Conservation (phyloP, 768 basidiomycete genomes). For the Chalciporus piperatus region DNA sequence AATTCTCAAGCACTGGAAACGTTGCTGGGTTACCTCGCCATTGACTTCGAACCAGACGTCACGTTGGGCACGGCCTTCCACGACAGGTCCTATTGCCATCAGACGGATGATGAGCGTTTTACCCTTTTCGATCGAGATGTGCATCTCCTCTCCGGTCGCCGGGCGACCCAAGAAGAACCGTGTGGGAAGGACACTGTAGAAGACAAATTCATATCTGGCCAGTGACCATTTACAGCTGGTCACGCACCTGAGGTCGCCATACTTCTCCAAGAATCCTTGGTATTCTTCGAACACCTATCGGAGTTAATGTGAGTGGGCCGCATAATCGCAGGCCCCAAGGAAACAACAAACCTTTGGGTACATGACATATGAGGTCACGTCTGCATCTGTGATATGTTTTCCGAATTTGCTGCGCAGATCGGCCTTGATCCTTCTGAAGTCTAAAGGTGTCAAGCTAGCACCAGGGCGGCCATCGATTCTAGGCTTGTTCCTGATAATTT, state of each 20-base stretch:
- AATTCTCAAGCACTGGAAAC: conserved; percentile 10
- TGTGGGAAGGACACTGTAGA: conserved; percentile 84
- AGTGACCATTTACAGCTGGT: conserved; percentile 1
- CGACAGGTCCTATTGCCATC: conserved; percentile 92
- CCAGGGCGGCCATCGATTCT: conserved; percentile 95
- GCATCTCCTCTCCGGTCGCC: conserved; percentile 91
- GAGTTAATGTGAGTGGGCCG: conserved; percentile 13
- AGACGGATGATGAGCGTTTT: conserved; percentile 96
- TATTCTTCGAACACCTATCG: conserved; percentile 93
- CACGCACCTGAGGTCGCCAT: conserved; percentile 85
- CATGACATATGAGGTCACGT: conserved; percentile 96
- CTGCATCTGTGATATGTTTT: conserved; percentile 88
- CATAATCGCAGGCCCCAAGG: conserved; percentile 5
- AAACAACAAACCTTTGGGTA: conserved; percentile 80
- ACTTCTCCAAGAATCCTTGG: conserved; percentile 92
- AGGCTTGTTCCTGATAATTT: conserved; percentile 90
- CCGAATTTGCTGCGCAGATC: conserved; percentile 93
- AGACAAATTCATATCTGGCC: conserved; percentile 13
- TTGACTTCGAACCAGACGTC: conserved; percentile 99
- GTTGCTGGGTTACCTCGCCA: conserved; percentile 64
- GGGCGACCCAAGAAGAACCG: conserved; percentile 97
- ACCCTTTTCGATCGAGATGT: conserved; percentile 92
- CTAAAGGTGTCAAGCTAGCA: conserved; percentile 77
- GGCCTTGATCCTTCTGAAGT: conserved; percentile 95
- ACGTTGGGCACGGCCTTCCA: conserved; percentile 86